These are phyloP conservation scores for Alliaria petiolata DNA, from an alignment of 345 rosid species.

Conservation along the genomic window DNA sequence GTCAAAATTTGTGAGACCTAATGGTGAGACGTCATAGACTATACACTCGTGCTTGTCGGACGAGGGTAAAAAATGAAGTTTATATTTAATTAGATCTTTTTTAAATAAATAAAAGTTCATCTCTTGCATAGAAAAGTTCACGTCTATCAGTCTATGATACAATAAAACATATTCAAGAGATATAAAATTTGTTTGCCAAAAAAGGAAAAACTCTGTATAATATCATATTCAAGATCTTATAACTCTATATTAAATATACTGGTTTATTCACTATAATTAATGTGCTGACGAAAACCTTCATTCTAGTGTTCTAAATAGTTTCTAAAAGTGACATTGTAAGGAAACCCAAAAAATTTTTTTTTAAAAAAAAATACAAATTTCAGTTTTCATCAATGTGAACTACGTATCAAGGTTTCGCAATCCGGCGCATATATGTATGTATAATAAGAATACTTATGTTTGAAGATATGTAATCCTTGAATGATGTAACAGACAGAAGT, in stretches of 20 bases:
- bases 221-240: not conserved
- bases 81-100: not conserved
- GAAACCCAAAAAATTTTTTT: not conserved
- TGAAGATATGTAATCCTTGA: not conserved
- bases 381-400: not conserved
- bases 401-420: not conserved
- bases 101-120: not conserved
- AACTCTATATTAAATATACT: not conserved
- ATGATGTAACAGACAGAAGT: not conserved
- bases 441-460: conserved; percentile 2
- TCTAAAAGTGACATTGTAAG: not conserved
- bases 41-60: conserved; percentile 2
- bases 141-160: not conserved
- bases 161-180: not conserved
- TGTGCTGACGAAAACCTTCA: not conserved
- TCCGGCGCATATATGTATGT: not conserved
- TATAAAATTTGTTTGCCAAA: not conserved
- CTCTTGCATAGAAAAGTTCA: not conserved
- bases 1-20: not conserved
- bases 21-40: conserved; percentile 12
- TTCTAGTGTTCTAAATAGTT: not conserved
- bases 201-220: not conserved
- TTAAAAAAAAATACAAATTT: not conserved
- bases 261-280: not conserved
- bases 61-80: not conserved